Percentiles rank a stretch among this genome's conserved stretches.
These are phyloP conservation scores for Aspergillus hancockii DNA, from an alignment of 495 filamentous ascomycete genomes.

Conservation along the genomic window DNA sequence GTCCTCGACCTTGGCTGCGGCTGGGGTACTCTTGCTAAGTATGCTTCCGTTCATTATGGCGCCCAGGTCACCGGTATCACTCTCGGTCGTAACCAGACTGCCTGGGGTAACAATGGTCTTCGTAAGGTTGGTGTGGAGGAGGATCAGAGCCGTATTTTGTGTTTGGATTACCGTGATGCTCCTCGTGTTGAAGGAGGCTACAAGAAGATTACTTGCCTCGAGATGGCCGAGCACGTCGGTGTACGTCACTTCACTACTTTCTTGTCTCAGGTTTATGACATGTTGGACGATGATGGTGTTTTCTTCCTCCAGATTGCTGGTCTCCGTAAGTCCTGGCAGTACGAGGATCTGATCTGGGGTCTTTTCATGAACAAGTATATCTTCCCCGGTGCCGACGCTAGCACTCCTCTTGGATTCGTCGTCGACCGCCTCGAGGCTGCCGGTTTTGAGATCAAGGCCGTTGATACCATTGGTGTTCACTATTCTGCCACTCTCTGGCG, in stretches of 20 bases:
- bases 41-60: constrained; percentile 62
- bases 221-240: constrained; percentile 77
- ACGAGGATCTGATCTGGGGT: constrained; percentile 74
- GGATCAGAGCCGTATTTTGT: constrained; percentile 63
- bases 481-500: constrained; percentile 97
- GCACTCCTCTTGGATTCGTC: constrained; percentile 64
- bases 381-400: constrained; percentile 71
- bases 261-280: constrained; percentile 64
- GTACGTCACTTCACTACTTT: constrained; percentile 64
- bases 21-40: constrained; percentile 71
- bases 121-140: constrained; percentile 60
- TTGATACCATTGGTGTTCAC: constrained; percentile 93
- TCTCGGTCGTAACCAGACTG: constrained; percentile 70
- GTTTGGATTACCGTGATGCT: constrained; percentile 71
- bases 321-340: constrained; percentile 69
- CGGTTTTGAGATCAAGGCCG: constrained; percentile 59
- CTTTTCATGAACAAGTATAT: constrained; percentile 80
- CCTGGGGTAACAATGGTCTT: constrained; percentile 68
- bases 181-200: constrained; percentile 59
- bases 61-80: constrained; percentile 67
- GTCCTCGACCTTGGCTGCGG: constrained; percentile 71
- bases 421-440: constrained; percentile 66
- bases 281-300: constrained; percentile 70
- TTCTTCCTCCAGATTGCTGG: constrained; percentile 75
- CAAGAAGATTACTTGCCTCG: constrained; percentile 72